Evolutionary conservation across 441 rosid genomes (phyloP), one percentile per base, ranked within the genome.

Genomic region (Syzygium malaccense): DNA sequence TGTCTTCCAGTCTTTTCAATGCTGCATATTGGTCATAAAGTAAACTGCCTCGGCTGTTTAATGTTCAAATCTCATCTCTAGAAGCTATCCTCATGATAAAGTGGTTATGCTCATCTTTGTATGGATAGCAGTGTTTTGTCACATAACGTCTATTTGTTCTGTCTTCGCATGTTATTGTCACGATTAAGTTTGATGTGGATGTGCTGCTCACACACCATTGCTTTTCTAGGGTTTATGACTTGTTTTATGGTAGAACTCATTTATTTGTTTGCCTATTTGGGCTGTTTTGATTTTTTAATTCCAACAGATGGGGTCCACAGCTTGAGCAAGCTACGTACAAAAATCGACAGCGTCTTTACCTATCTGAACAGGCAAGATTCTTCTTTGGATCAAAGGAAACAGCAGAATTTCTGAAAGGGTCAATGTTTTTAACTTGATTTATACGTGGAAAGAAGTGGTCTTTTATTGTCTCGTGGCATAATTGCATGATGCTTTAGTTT

Each of bases 311-410:
- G 99, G 99, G 99, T 53, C 98, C 99, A 7, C 99, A 95, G 94
- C 96, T 98, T 28, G 99, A 98, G 87, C 98, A 95, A 94, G 97
- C 96, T 20, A 94, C 98, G 58, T 95, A 97, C 95, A 98, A 98
- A 96, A 98, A 96, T 94, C 98, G 99, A 30, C 83, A 75, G 51
- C 83, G 83, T 41, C 83, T 75, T 41, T 75, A 75, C 83, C 83
- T 75, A 12, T 75, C 83, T n/a, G 99, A 98, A 88, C 99, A 98
- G 96, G 99, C 91, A 86, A 78, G 93, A 86, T 87, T 86, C 14
- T 75, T 75, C n/a, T 75, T 41, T 51, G 25, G 83, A 75, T 75
- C 17, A 18, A 6, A 75, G 41, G 83, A 75, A 75, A 75, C 4
- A 3, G 41, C 41, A 23, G 51, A 75, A 75, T 75, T 37, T 23